Conservation (phyloP, 2,329 filamentous ascomycete species). For the Sodiomyces alkalinus region DNA sequence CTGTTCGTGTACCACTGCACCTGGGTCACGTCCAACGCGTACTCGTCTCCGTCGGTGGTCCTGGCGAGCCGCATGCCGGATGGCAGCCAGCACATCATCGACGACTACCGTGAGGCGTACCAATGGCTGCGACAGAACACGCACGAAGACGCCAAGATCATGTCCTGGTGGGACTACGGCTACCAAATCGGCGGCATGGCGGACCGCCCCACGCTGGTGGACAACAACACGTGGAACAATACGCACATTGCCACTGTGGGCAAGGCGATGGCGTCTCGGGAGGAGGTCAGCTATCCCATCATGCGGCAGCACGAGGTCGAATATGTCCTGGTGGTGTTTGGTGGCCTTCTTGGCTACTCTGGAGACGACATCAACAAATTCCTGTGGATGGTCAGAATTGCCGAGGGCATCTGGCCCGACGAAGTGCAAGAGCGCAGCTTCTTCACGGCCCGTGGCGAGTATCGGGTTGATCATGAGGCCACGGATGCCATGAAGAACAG, state of each 20-base stretch:
- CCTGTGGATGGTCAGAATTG: conserved; percentile 98
- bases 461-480: conserved; percentile 82
- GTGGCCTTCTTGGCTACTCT: conserved; percentile 88
- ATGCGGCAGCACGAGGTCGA: conserved; percentile 98
- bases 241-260: conserved; percentile 98
- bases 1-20: conserved; percentile 96
- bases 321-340: conserved; percentile 96
- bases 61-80: conserved; percentile 84
- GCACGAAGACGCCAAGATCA: conserved; percentile 85
- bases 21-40: conserved; percentile 98
- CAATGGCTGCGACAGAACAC: conserved; percentile 99
- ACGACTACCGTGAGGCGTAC: conserved; percentile 98
- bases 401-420: conserved; percentile 98
- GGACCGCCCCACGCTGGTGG: conserved; percentile 87
- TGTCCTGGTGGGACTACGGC: conserved; percentile 99
- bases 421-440: conserved; percentile 95
- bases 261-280: conserved; percentile 94
- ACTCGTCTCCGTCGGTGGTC: conserved; percentile 95
- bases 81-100: conserved; percentile 94
- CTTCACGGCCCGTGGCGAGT: conserved; percentile 88
- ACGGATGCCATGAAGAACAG: conserved; percentile 98
- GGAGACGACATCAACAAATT: conserved; percentile 99
- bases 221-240: conserved; percentile 99
- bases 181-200: conserved; percentile 99
- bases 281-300: conserved; percentile 97